Evolutionary conservation across 495 filamentous ascomycete species (phyloP).

Genomic region (Aspergillus panamensis): DNA sequence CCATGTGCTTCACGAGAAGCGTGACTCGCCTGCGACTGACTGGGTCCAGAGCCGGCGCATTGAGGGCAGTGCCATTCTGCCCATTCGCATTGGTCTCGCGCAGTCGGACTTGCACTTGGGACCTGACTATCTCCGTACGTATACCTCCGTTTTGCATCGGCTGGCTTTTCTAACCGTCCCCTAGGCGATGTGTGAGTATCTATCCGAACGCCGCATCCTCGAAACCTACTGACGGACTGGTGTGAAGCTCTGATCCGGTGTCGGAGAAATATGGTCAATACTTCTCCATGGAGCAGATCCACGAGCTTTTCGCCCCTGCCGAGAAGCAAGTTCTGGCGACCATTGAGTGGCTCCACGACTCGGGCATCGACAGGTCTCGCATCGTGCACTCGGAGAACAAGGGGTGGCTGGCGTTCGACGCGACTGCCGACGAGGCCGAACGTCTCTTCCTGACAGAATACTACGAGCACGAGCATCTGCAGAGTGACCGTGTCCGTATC

Average conservation of each 20-base stretch:
- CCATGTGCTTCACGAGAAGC: constrained; percentile 43
- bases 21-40: constrained; percentile 23
- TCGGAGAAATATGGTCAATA: constrained; percentile 55
- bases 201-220: no score
- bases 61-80: constrained; percentile 36
- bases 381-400: constrained; percentile 48
- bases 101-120: constrained; percentile 52
- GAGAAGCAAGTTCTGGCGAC: constrained; percentile 44
- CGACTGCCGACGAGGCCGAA: constrained; percentile 54
- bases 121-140: constrained; percentile 43
- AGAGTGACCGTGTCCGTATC: constrained; percentile 42
- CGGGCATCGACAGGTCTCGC: constrained; percentile 48
- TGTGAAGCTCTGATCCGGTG: constrained; percentile 31
- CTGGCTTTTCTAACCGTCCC: background rate
- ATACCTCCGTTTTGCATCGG: background rate
- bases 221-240: constrained; percentile 4
- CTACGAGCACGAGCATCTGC: constrained; percentile 50
- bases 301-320: constrained; percentile 49
- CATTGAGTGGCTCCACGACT: constrained; percentile 38
- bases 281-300: constrained; percentile 51
- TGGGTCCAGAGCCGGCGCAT: constrained; percentile 35
- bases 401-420: constrained; percentile 56
- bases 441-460: constrained; percentile 56
- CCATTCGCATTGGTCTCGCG: constrained; percentile 53
- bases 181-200: constrained; percentile 44